A percentile compares a stretch with the other conserved stretches of the same genome.
Conservation (phyloP, 768 basidiomycete species). For the Trametes maxima region DNA sequence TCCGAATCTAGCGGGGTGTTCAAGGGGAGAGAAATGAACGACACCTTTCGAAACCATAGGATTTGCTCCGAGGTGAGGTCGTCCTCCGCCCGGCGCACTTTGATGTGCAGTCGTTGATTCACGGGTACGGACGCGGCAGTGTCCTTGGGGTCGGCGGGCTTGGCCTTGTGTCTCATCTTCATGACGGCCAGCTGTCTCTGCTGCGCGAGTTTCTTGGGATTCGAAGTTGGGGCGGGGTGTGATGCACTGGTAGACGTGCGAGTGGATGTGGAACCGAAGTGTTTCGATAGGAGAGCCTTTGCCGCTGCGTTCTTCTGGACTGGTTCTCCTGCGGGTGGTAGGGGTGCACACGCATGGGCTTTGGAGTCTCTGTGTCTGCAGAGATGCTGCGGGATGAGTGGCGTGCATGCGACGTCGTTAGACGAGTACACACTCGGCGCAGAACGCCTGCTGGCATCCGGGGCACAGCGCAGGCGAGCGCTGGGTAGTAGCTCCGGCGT, state of each 20-base stretch:
- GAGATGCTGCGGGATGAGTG: background rate
- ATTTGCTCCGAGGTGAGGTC: slow-evolving; percentile 42
- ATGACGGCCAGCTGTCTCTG: slow-evolving; percentile 63
- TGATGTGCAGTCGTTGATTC: slow-evolving; percentile 62
- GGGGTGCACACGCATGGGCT: slow-evolving; percentile 56
- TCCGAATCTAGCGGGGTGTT: background rate
- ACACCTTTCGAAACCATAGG: slow-evolving; percentile 78
- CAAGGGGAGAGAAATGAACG: slow-evolving; percentile 5
- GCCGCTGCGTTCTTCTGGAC: slow-evolving; percentile 48
- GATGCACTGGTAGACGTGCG: slow-evolving; percentile 13
- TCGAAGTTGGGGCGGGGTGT: slow-evolving; percentile 35
- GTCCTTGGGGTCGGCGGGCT: slow-evolving; percentile 63
- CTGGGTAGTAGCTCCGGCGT: slow-evolving; percentile 29
- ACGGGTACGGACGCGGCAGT: slow-evolving; percentile 46
- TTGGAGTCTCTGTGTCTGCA: slow-evolving; percentile 67
- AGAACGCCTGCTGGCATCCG: slow-evolving; percentile 60
- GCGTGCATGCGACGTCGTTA: background rate
- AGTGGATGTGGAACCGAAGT: slow-evolving; percentile 42
- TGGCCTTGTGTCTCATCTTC: slow-evolving; percentile 74
- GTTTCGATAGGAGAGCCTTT: slow-evolving; percentile 53
- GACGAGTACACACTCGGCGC: slow-evolving; percentile 52
- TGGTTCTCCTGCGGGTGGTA: slow-evolving; percentile 17
- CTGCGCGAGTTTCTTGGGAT: slow-evolving; percentile 57
- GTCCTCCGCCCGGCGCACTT: slow-evolving; percentile 37
- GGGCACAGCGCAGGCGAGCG: slow-evolving; percentile 46